Conservation (phyloP, 805 yeast genomes). For the Pichia eremophila region DNA sequence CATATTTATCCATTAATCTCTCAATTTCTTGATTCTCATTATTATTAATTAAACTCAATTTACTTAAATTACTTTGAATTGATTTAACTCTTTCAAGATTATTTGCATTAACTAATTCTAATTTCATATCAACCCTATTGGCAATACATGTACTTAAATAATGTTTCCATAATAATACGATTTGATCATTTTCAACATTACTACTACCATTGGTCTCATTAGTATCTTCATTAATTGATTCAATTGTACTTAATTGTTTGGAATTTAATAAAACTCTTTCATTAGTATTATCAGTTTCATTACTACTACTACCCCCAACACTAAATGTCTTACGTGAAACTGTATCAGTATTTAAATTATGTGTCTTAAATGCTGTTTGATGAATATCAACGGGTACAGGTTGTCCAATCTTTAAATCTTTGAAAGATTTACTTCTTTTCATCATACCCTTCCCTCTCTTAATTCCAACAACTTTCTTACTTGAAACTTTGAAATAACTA, state of each 20-base stretch:
- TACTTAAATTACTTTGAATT: background rate
- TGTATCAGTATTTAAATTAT: background rate
- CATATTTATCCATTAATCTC: conserved; percentile 1
- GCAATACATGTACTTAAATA: conserved; percentile 18
- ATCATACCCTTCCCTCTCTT: background rate
- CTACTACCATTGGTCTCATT: background rate
- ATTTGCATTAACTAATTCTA: conserved; percentile 16
- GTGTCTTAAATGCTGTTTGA: conserved; percentile 4
- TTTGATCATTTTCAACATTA: conserved; percentile 7
- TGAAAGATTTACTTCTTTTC: background rate
- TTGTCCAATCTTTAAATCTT: background rate
- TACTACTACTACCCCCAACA: background rate
- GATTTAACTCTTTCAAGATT: conserved; percentile 6
- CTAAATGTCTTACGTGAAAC: background rate
- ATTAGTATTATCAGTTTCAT: background rate
- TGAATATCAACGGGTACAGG: conserved; percentile 7
- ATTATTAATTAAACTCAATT: background rate
- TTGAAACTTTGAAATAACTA: conserved; percentile 12
- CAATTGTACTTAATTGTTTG: background rate
- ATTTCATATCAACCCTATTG: conserved; percentile 22
- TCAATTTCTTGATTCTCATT: background rate
- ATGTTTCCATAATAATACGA: conserved; percentile 21
- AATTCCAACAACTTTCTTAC: conserved; percentile 8
- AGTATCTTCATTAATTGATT: background rate
- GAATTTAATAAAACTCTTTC: background rate